Percentiles rank a stretch among this genome's conserved stretches.
phyloP scores from a whole-genome alignment of 2,329 filamentous ascomycete species.

The Botrytis squamosa region DNA sequence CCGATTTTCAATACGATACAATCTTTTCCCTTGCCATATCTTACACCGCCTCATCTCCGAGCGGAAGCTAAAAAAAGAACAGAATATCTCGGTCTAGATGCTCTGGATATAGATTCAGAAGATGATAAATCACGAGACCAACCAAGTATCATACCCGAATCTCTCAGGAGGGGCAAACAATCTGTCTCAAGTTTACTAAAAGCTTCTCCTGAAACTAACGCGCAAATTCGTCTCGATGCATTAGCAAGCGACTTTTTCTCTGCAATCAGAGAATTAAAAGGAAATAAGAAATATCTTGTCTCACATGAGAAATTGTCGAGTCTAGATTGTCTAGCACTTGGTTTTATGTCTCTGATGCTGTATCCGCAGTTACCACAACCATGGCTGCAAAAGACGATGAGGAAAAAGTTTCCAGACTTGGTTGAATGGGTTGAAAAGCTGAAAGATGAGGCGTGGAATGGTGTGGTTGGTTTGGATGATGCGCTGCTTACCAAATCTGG shows the following conservation, averaged over 20 bases:
- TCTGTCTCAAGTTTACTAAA: slow-evolving; percentile 55
- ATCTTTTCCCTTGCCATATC: slow-evolving; percentile 85
- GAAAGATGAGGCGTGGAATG: slow-evolving; percentile 42
- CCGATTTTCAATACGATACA: slow-evolving; percentile 79
- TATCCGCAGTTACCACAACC: slow-evolving; percentile 58
- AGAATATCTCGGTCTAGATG: slow-evolving; percentile 65
- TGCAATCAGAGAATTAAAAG: slow-evolving; percentile 64
- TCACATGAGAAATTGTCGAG: slow-evolving; percentile 53
- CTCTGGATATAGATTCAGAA: slow-evolving; percentile 60
- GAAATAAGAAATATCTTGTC: slow-evolving; percentile 56
- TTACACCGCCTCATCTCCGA: slow-evolving; percentile 72
- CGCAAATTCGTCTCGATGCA: slow-evolving; percentile 73
- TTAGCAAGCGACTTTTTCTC: slow-evolving; percentile 69
- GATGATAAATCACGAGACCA: slow-evolving; percentile 35
- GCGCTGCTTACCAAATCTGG: slow-evolving; percentile 28
- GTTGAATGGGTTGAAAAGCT: slow-evolving; percentile 46
- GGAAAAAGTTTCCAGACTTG: slow-evolving; percentile 47
- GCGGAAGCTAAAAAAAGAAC: slow-evolving; percentile 68
- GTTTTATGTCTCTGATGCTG: slow-evolving; percentile 74
- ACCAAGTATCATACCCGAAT: slow-evolving; percentile 40
- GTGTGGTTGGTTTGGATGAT: slow-evolving; percentile 33
- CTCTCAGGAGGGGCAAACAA: slow-evolving; percentile 40
- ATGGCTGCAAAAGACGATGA: slow-evolving; percentile 60
- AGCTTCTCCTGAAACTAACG: slow-evolving; percentile 68
- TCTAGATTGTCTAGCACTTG: slow-evolving; percentile 78